phyloP scores from a whole-genome alignment of 148 eudicot genomes.

The Chenopodium album region DNA sequence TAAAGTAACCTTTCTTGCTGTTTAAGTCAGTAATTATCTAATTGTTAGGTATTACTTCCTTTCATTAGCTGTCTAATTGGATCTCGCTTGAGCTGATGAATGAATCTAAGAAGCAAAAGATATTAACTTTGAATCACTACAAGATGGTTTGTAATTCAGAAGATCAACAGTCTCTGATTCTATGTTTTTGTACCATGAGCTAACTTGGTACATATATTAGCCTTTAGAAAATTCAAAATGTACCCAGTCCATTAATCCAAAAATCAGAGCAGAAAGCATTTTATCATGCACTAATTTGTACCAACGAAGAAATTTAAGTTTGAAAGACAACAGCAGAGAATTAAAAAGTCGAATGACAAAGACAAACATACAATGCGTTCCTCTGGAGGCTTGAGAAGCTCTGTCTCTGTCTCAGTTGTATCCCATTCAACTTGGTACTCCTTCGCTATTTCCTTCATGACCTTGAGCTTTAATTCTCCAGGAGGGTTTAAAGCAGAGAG shows the following conservation, averaged over 20 bases:
- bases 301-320: neutral
- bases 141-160: too few relatives aligned
- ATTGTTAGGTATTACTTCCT: neutral
- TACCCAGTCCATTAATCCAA: neutral
- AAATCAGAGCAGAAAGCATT: neutral
- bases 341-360: conserved; percentile 4
- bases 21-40: too few relatives aligned
- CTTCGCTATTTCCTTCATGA: conserved; percentile 96
- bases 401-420: conserved; percentile 70
- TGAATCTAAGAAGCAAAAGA: neutral
- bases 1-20: neutral
- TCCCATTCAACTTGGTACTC: conserved; percentile 93
- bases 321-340: neutral
- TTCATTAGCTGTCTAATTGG: neutral
- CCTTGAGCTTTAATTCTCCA: conserved; percentile 47
- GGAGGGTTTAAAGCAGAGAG: conserved; percentile 42
- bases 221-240: neutral
- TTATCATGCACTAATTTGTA: neutral
- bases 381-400: conserved; percentile 91
- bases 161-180: neutral
- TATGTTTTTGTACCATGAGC: neutral
- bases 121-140: neutral
- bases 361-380: conserved; percentile 63
- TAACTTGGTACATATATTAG: neutral
- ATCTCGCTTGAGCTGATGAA: neutral